Base-by-base conservation (phyloP, 2,329 filamentous ascomycete genomes). In the Talaromyces atroroseus region DNA sequence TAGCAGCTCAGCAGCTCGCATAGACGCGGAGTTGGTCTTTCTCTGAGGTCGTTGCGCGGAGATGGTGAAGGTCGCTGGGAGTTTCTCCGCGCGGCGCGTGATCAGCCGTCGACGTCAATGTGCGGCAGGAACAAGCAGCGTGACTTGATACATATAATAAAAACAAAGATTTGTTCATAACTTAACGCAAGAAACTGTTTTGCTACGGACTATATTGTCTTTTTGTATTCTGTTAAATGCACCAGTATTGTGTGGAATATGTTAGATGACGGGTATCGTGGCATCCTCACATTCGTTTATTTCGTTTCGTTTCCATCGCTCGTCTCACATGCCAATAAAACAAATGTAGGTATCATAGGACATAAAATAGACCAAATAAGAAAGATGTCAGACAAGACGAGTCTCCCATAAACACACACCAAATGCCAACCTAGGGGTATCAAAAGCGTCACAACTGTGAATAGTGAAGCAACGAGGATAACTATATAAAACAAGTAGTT, bases 381-480 rank as follows among this genome's bases (percentile, higher is more conserved):
- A 42, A 29, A 29, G 26, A 29, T 29, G 26, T 2, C 11, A 29
- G 7, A 29, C 26, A 29, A 29, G 26, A 29, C 36, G 16, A 40
- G 18, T n/a, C 20, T 23, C 18, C 24, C 26, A 40, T 48, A 21
- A 21, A 45, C 24, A 36, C 24, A 36, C 47, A 34, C 23, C 38
- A 45, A 49, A 54, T 49, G 45, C 45, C 51, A 54, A 49, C 26
- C 49, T 26, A 16, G 45, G 52, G 52, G 52, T 54, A 54, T 54
- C 52, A 34, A 14, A 54, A 49, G 20, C 51, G 24, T 54, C 56
- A 52, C 48, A 38, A 34, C 50, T 14, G 42, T 38, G 16, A 51
- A 52, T 29, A 44, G 16, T 29, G 32, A 56, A 49, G 40, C 40
- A 55, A 55, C 51, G 49, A 58, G 38, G 52, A 20, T n/a, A 48